Evolutionary conservation across 805 yeast species (phyloP).

Genomic region (Metschnikowia reukaufii): DNA sequence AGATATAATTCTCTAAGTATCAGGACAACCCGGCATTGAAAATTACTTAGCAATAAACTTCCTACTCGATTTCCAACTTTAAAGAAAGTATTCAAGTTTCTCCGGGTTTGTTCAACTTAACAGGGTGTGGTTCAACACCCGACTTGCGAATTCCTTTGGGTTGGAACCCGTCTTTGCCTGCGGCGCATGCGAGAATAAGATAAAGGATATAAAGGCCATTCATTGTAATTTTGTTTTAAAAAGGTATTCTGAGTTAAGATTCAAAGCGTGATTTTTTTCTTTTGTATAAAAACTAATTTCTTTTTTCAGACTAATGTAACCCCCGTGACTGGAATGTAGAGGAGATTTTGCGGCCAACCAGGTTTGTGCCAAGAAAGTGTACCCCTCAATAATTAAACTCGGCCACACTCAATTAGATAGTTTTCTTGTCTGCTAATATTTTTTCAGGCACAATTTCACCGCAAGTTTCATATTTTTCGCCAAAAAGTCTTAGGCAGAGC

Average conservation of each 20-base stretch:
- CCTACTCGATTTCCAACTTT: too few relatives aligned
- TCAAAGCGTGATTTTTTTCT: not conserved
- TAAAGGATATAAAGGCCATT: not conserved
- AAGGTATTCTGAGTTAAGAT: too few relatives aligned
- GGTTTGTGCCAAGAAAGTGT: not conserved
- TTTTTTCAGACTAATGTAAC: not conserved
- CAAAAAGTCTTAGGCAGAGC: not conserved
- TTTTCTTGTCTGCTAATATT: not conserved
- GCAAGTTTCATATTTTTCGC: not conserved
- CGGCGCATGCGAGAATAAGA: not conserved
- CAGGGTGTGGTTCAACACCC: not conserved
- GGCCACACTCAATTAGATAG: not conserved
- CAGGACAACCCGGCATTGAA: too few relatives aligned
- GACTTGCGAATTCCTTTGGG: not conserved
- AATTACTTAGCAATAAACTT: too few relatives aligned
- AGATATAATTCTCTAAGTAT: too few relatives aligned
- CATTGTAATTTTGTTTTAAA: not conserved
- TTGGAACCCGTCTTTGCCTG: not conserved
- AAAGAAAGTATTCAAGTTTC: not conserved
- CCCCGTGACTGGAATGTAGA: too few relatives aligned
- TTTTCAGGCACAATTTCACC: too few relatives aligned
- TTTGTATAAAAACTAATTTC: too few relatives aligned
- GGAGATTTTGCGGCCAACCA: too few relatives aligned
- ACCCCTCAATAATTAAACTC: not conserved
- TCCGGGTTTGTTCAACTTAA: not conserved